Evolutionary conservation across 352 stramenopile species (phyloP).

Genomic region (Phytophthora nicotianae): DNA sequence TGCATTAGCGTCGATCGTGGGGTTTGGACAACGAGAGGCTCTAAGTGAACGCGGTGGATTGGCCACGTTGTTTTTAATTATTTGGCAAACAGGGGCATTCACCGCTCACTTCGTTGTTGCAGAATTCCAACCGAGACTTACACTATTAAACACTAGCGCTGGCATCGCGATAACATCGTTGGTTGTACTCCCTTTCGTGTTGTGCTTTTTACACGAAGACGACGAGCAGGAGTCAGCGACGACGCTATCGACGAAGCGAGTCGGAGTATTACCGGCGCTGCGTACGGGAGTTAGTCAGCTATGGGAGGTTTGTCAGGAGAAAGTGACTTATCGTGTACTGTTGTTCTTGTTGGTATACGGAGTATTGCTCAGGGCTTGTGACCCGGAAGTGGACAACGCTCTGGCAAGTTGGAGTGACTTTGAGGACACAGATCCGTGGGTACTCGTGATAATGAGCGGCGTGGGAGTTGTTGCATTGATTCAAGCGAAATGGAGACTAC

Average conservation of each 20-base stretch:
- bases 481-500: slow-evolving; percentile 46
- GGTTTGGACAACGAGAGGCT: slow-evolving; percentile 58
- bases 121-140: slow-evolving; percentile 29
- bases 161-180: slow-evolving; percentile 13
- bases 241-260: slow-evolving; percentile 28
- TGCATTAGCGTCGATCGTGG: slow-evolving; percentile 50
- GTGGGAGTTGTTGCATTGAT: slow-evolving; percentile 41
- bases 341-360: slow-evolving; percentile 52
- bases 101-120: slow-evolving; percentile 34
- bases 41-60: slow-evolving; percentile 52
- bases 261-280: slow-evolving; percentile 28
- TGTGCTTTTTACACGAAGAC: slow-evolving; percentile 49
- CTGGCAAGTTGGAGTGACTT: slow-evolving; percentile 48
- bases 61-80: slow-evolving; percentile 44
- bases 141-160: slow-evolving; percentile 13
- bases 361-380: slow-evolving; percentile 44
- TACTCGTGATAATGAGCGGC: slow-evolving; percentile 36
- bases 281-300: slow-evolving; percentile 39
- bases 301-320: slow-evolving; percentile 59
- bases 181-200: slow-evolving; percentile 36
- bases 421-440: slow-evolving; percentile 9
- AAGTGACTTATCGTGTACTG: slow-evolving; percentile 57
- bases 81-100: slow-evolving; percentile 45
- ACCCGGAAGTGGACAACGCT: slow-evolving; percentile 38
- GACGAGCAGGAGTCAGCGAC: slow-evolving; percentile 20